Evolutionary conservation across 192 early-diverging fungal species (phyloP).

Genomic region (Backusella tuberculispora): DNA sequence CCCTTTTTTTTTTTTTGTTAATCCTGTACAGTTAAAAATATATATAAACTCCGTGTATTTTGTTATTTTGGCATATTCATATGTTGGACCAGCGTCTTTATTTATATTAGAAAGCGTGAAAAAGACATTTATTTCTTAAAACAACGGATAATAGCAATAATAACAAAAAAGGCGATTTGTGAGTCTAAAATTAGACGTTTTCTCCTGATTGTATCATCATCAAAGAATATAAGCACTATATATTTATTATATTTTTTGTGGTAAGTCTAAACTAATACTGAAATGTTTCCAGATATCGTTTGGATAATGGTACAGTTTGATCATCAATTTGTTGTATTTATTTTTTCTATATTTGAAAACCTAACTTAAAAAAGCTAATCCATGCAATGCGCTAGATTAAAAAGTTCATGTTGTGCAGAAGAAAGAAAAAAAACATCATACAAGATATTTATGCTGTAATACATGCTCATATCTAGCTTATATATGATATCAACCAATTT

Average conservation of each 20-base stretch:
- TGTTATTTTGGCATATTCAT: background rate
- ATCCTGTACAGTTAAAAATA: background rate
- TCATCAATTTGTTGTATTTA: background rate
- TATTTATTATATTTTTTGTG: too few species aligned
- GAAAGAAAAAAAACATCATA: background rate
- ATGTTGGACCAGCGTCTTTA: background rate
- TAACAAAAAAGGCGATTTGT: background rate
- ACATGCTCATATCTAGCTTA: too few species aligned
- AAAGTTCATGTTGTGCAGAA: too few species aligned
- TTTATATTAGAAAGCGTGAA: background rate
- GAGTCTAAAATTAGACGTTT: background rate
- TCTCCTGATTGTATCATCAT: background rate
- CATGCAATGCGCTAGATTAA: background rate
- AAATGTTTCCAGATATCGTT: background rate
- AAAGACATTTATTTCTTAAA: background rate
- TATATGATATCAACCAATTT: too few species aligned
- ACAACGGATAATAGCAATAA: background rate
- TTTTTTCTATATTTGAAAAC: background rate
- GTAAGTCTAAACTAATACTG: too few species aligned
- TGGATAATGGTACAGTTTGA: background rate
- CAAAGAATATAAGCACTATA: too few species aligned
- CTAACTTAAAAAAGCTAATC: background rate
- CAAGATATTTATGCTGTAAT: too few species aligned
- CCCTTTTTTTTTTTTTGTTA: background rate
- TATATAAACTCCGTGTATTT: background rate